phyloP scores from a whole-genome alignment of 2,329 filamentous ascomycete species.

The Samsoniella hepiali region DNA sequence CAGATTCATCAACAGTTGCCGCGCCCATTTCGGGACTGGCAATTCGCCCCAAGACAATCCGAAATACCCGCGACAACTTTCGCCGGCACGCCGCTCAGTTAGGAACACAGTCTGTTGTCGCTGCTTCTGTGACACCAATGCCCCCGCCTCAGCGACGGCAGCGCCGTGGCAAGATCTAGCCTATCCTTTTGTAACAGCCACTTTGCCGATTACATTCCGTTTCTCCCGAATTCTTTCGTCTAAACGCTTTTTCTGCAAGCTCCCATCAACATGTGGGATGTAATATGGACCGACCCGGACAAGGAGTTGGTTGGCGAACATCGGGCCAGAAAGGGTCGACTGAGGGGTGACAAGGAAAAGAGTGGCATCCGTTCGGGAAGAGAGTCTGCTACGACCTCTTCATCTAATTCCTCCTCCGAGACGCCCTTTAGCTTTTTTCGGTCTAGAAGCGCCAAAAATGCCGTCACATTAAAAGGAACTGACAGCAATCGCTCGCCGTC shows the following conservation, averaged over 20 bases:
- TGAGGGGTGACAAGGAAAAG: slow-evolving; percentile 31
- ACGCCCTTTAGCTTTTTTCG: slow-evolving; percentile 18
- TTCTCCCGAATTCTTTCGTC: background rate
- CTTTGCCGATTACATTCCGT: background rate
- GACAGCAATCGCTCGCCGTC: slow-evolving; percentile 22
- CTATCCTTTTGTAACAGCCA: background rate
- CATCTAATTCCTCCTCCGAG: slow-evolving; percentile 20
- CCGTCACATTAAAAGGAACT: slow-evolving; percentile 23
- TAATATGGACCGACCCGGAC: slow-evolving; percentile 56
- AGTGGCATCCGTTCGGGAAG: slow-evolving; percentile 24
- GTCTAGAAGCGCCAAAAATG: slow-evolving; percentile 22
- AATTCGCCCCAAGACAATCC: background rate
- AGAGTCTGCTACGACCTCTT: slow-evolving; percentile 29
- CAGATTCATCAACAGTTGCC: background rate
- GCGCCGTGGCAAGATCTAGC: background rate
- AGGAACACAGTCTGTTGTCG: background rate
- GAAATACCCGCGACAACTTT: background rate
- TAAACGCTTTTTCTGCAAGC: background rate
- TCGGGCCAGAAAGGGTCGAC: slow-evolving; percentile 42
- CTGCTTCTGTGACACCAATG: slow-evolving; percentile 6
- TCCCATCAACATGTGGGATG: slow-evolving; percentile 51
- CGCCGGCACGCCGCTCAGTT: background rate
- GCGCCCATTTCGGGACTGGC: background rate
- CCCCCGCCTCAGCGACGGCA: slow-evolving; percentile 6
- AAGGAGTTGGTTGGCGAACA: slow-evolving; percentile 52